Percentiles rank a stretch among this genome's conserved stretches.
Evolutionary conservation across 2,329 filamentous ascomycete genomes (phyloP).

Genomic region (Ophiosphaerella herpotricha): DNA sequence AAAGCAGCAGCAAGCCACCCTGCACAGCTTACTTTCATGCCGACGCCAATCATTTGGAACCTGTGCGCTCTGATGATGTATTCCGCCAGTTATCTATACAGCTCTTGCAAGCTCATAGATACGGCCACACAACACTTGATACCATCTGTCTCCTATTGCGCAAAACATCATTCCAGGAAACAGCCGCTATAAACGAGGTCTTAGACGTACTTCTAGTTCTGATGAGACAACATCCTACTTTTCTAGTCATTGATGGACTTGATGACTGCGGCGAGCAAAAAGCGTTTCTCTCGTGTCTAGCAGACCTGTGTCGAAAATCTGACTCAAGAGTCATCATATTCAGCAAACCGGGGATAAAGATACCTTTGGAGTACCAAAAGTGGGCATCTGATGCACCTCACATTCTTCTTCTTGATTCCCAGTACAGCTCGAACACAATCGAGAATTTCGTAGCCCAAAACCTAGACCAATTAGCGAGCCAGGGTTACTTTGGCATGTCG

Average conservation of each 20-base stretch:
- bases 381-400: conserved; percentile 35
- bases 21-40: conserved; percentile 33
- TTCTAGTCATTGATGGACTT: conserved; percentile 36
- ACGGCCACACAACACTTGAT: conserved; percentile 30
- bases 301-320: conserved; percentile 27
- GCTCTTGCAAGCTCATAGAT: conserved; percentile 29
- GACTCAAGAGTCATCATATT: conserved; percentile 33
- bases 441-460: conserved; percentile 20
- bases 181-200: conserved; percentile 33
- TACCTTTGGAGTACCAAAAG: conserved; percentile 34
- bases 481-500: conserved; percentile 36
- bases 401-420: conserved; percentile 21
- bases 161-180: conserved; percentile 26
- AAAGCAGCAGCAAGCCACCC: conserved; percentile 27
- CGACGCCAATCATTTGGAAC: conserved; percentile 18
- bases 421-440: conserved; percentile 25
- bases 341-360: conserved; percentile 28
- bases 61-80: conserved; percentile 23
- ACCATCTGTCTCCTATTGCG: conserved; percentile 33
- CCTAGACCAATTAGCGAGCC: conserved; percentile 30
- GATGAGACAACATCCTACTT: conserved; percentile 37
- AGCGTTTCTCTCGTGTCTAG: conserved; percentile 23
- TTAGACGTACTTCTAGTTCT: conserved; percentile 30
- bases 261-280: conserved; percentile 31
- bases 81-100: conserved; percentile 32